Evolutionary conservation across 257 asterid species (phyloP), one percentile per base, ranked within the genome.

Genomic region (Datura wrightii): DNA sequence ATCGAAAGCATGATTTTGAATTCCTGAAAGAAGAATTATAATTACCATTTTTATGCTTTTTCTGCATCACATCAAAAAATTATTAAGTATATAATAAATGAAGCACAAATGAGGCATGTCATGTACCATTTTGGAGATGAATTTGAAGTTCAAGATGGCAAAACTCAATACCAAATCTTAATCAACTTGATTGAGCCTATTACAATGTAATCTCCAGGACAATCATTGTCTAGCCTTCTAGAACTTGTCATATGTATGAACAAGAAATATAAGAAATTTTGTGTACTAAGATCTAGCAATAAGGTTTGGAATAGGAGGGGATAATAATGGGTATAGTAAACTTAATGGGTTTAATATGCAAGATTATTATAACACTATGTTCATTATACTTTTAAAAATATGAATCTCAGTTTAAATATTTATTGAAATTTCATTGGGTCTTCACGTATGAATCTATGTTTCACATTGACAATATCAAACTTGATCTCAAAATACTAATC

Each of bases 111-210:
- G 11, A 92, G 88, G 1, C 87, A 79, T 78, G 90, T 88, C 60
- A 83, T 90, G 2, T 91, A 92, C 44, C 92, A 89, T 39, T 82
- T 89, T 41, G 96, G 94, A 56, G 96, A 92, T 11, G 96, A 94
- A 14, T 90, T 88, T 83, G 92, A 91, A 1, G 90, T 82, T 85
- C 93, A 89, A 83, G 93, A 86, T 82, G 39, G 85, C 6, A 91
- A 89, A 71, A 91, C 90, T 5, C 83, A 82, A 56, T 80, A 82
- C 5, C 92, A 88, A 10, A 89, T 92, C 44, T 14, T 86, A 5
- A 86, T 89, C 16, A 90, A 88, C 82, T 87, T 90, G 86, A 84
- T 92, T 37, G 55, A 90, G 19, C 92, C 94, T 50, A 37, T 91
- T 55, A 82, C 82, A 54, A 39, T 2, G 4, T n/a, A 42, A 36